Conservation (phyloP, 257 asterid genomes). For the Ilex aquifolium region DNA sequence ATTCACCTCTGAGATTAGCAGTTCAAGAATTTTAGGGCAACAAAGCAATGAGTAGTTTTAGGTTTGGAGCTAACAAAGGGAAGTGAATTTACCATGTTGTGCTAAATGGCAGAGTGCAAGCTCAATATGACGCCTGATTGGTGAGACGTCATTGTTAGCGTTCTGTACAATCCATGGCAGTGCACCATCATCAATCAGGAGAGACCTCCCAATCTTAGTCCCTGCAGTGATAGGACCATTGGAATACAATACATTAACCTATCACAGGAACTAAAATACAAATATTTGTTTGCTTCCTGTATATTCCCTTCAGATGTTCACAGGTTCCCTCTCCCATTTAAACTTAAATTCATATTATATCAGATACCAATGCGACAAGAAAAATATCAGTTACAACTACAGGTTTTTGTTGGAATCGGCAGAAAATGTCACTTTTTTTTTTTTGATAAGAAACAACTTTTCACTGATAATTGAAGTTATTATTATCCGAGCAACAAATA, state of each 20-base stretch:
- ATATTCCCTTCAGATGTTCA: neutral
- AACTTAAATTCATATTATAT: too few species aligned
- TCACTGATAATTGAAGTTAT: too few species aligned
- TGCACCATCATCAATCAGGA: slow-evolving; percentile 69
- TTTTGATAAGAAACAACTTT: too few species aligned
- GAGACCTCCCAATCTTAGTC: slow-evolving; percentile 52
- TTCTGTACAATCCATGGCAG: slow-evolving; percentile 86
- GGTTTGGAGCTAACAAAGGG: slow-evolving; percentile 1
- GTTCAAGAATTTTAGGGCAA: slow-evolving; percentile 9
- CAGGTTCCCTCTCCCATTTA: neutral
- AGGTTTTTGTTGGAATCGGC: too few species aligned
- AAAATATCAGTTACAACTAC: too few species aligned
- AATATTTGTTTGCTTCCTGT: neutral
- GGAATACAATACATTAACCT: neutral
- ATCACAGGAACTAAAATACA: neutral
- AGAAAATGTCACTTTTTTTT: too few species aligned
- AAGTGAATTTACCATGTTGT: slow-evolving; percentile 52
- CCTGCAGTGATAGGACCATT: slow-evolving; percentile 30
- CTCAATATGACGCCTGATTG: slow-evolving; percentile 71
- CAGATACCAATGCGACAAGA: neutral
- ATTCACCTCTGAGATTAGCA: slow-evolving; percentile 52
- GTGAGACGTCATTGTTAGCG: slow-evolving; percentile 66
- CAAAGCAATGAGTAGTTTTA: neutral
- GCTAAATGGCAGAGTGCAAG: slow-evolving; percentile 84
- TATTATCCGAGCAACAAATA: too few species aligned